Evolutionary conservation across 306 rosid species (phyloP), one percentile per base, ranked within the genome.

Genomic region (Prunus campanulata): DNA sequence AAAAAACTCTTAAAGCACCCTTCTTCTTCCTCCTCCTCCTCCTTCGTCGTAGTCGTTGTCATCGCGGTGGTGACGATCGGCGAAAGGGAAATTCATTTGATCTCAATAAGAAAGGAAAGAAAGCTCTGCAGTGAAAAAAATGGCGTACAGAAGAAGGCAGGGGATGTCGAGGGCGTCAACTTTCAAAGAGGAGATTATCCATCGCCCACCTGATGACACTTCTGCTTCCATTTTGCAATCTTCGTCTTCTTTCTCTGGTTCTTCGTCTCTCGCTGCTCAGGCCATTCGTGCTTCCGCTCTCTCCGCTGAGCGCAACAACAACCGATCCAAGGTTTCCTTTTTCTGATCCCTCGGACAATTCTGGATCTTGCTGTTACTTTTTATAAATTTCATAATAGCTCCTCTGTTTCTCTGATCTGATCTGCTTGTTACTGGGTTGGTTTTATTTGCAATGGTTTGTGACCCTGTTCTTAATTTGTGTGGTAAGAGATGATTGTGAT

Each of bases 111-210:
- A 39, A 22, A 24, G 25, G 54, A 71, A 75, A 35, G 27, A 13
- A 54, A 64, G 22, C 67, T 29, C 9, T 39, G 44, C 44, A 7
- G 9, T 39, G 32, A 19, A 15, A 63, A 12, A 3, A 63, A 94
- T 95, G 99, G 99, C 99, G 10, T 95, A 95, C 44, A 83, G 98
- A 65, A 86, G 99, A 83, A 95, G 93, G 78, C 99, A 95, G 73
- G 90, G 89, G 52, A 32, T 92, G 3, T 65, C 93, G 5, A 91
- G 90, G 57, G 35, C 90, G 46, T 91, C 97, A 22, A 95, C 99
- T 16, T 92, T 92, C 89, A 87, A 88, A 25, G 99, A 95, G 79
- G 99, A 95, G 64, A 71, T 74, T n/a, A 11, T 82, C 59, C 92
- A 80, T 79, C 66, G 70, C 19, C 82, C 91, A 2, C 76, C 80